Conservation (phyloP, 2,329 filamentous ascomycete genomes). For the Pyrenophora tritici-repentis region DNA sequence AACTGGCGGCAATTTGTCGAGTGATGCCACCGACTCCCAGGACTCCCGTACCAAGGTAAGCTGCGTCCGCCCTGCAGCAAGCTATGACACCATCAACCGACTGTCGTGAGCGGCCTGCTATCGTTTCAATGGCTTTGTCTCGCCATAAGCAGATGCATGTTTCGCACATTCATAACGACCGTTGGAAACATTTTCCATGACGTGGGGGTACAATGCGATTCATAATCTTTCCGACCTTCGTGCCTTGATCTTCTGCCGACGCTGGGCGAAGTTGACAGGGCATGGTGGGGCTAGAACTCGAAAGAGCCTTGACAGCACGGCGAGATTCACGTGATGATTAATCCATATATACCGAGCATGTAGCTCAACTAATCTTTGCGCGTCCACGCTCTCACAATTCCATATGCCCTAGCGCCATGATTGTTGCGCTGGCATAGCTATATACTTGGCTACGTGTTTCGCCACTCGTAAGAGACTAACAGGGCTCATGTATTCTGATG, state of each 20-base stretch:
- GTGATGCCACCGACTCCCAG: not conserved
- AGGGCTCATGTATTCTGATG: no score
- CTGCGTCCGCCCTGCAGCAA: constrained; percentile 17
- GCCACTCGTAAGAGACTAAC: no score
- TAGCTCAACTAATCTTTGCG: no score
- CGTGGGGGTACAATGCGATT: constrained; percentile 16
- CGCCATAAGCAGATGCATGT: not conserved
- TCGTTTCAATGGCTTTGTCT: not conserved
- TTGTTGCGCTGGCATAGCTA: no score
- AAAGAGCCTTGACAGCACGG: not conserved
- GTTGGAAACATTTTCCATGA: constrained; percentile 11
- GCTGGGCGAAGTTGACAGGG: not conserved
- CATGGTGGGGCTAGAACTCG: constrained; percentile 5
- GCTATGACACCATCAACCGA: constrained; percentile 29
- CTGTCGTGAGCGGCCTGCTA: not conserved
- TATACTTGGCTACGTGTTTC: no score
- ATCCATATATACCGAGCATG: no score
- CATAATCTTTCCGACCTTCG: constrained; percentile 1
- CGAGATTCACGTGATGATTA: no score
- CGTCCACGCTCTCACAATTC: no score
- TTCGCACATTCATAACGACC: not conserved
- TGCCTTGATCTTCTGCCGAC: constrained; percentile 1
- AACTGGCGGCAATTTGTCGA: no score
- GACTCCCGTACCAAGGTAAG: not conserved
- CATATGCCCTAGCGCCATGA: no score